Conservation (phyloP, 805 yeast species). For the Metschnikowia koreensis region DNA sequence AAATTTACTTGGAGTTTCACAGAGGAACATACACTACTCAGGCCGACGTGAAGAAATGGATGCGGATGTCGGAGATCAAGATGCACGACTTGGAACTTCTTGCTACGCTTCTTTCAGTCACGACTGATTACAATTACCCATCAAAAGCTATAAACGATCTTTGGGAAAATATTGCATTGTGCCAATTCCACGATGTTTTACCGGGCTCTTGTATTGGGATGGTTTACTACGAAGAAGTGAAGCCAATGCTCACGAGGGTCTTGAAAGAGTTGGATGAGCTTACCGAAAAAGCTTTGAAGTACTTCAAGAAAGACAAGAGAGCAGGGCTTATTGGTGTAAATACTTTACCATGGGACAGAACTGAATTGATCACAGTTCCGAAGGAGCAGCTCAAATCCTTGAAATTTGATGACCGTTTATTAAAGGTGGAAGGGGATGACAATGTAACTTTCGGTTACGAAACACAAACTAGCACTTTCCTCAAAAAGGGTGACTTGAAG, state of each 20-base stretch:
- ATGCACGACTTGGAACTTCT: slow-evolving; percentile 84
- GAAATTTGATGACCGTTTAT: slow-evolving; percentile 4
- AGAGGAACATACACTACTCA: slow-evolving; percentile 97
- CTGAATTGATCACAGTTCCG: slow-evolving; percentile 41
- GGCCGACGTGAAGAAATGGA: slow-evolving; percentile 76
- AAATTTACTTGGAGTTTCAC: slow-evolving; percentile 89
- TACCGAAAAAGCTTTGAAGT: slow-evolving; percentile 46
- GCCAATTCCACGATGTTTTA: slow-evolving; percentile 97
- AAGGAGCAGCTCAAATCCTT: slow-evolving; percentile 15
- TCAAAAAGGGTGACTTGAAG: slow-evolving; percentile 19
- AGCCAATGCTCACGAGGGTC: slow-evolving; percentile 67
- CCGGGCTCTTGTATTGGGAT: slow-evolving; percentile 96
- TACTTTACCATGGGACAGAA: slow-evolving; percentile 66
- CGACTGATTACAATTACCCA: slow-evolving; percentile 66
- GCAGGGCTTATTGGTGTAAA: slow-evolving; percentile 31
- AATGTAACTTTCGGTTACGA: slow-evolving; percentile 13
- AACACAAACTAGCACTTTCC: slow-evolving; percentile 15
- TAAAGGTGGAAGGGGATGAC: slow-evolving; percentile 6
- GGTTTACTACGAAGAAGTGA: slow-evolving; percentile 81
- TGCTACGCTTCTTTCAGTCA: slow-evolving; percentile 71
- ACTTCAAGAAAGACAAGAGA: slow-evolving; percentile 1
- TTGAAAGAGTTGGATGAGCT: slow-evolving; percentile 52
- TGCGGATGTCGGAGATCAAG: slow-evolving; percentile 72
- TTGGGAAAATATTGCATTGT: slow-evolving; percentile 87
- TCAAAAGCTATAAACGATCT: slow-evolving; percentile 58